Evolutionary conservation across 2,329 filamentous ascomycete species (phyloP), one percentile per base, ranked within the genome.

Genomic region (Scedosporium aurantiacum): DNA sequence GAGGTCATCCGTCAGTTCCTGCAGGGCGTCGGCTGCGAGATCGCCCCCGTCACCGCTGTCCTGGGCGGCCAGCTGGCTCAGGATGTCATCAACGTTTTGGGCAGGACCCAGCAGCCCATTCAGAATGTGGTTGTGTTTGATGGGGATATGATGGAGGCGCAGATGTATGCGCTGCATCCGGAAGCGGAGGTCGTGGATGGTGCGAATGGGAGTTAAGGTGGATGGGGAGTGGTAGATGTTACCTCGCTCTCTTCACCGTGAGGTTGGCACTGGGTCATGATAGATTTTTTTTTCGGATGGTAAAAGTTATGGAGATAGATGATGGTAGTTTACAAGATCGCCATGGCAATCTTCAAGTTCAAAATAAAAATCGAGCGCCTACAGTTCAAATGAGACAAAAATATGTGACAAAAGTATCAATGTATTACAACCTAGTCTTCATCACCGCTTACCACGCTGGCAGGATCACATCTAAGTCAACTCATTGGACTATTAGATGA

Each of bases 121-220:
- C 94, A 99, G 76, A 99, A 99, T 73, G 85, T 96, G 71, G 82
- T 96, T 58, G 78, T 97, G 21, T 96, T 97, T 68, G 91, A 97
- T 71, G 92, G 92, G 14, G 89, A 90, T 67, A 82, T 81, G 55
- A 89, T 90, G 73, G 83, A 89, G 65, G 90, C 88, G 0, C 85
- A 85, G 1, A 86, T 94, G 66, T 96, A 94, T 71, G 82, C 91
- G 1, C 78, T 97, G 50, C 90, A 95, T 70, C 90, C 91, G 0
- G 81, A 85, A 61, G 82, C 81, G 27, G 70, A 70, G 23, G 75
- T 86, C 12, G 84, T 83, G 50, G 72, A 74, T 25, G 74, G 71
- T 21, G 74, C 81, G 65, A 50, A 40, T 23, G 55, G 32, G 14
- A 40, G 37, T n/a, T 12, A 58, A 58, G n/a, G 27, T 7, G 18